Conservation (phyloP, 2,329 filamentous ascomycete genomes). For the Dothidotthia symphoricarpi region DNA sequence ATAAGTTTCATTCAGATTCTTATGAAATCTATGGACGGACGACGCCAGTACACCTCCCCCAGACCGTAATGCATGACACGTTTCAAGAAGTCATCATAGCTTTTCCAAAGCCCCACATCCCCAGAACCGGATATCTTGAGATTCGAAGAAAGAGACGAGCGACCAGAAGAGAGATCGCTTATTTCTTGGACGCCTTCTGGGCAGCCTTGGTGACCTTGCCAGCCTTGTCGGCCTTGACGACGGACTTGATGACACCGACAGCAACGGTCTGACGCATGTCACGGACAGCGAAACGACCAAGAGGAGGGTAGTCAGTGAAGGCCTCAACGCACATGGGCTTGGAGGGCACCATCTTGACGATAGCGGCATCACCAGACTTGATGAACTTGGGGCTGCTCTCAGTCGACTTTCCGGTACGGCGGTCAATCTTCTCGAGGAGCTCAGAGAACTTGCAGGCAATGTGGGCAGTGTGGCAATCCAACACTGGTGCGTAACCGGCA, state of each 20-base stretch:
- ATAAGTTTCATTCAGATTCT: constrained; percentile 41
- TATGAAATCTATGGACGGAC: constrained; percentile 43
- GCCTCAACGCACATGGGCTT: constrained; percentile 99
- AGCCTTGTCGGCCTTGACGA: constrained; percentile 50
- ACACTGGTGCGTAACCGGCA: constrained; percentile 97
- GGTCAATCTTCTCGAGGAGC: constrained; percentile 99
- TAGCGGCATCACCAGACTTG: constrained; percentile 99
- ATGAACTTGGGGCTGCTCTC: constrained; percentile 97
- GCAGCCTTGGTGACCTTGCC: constrained; percentile 54
- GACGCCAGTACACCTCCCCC: constrained; percentile 34
- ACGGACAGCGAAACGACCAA: constrained; percentile 99
- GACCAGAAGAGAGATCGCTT: constrained; percentile 33
- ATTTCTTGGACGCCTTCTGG: constrained; percentile 45
- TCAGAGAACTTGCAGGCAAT: constrained; percentile 99
- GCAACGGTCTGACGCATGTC: constrained; percentile 84
- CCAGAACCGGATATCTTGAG: constrained; percentile 38
- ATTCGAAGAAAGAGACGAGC: constrained; percentile 37
- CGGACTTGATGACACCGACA: constrained; percentile 87
- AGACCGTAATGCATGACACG: constrained; percentile 41
- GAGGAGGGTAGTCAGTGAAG: constrained; percentile 99
- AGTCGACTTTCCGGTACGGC: constrained; percentile 97
- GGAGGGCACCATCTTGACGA: constrained; percentile 99
- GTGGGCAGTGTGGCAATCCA: constrained; percentile 99
- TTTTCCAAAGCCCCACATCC: constrained; percentile 41
- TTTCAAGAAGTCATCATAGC: constrained; percentile 37